These are phyloP conservation scores for Grosmannia clavigera DNA, from an alignment of 2,329 filamentous ascomycete species.

Conservation along the genomic window DNA sequence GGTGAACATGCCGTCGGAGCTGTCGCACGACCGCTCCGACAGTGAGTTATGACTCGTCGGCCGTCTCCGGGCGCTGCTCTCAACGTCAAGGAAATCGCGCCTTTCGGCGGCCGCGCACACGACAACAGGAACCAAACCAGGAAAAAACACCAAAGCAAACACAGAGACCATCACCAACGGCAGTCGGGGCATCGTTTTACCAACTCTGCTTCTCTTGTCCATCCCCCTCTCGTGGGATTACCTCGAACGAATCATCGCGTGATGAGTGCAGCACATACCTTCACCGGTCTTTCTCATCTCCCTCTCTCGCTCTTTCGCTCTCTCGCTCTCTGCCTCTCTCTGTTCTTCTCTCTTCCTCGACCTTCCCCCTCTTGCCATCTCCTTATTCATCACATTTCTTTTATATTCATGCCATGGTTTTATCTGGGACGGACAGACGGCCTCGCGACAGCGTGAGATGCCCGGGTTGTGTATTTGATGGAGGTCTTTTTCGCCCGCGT, in stretches of 20 bases:
- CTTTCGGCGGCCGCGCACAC: not conserved
- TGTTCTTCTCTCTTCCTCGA: not conserved
- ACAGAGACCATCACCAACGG: not conserved
- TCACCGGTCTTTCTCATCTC: not conserved
- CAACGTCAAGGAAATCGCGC: not conserved
- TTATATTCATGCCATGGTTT: not conserved
- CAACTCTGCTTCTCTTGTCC: constrained; percentile 3
- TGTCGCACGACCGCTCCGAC: constrained; percentile 17
- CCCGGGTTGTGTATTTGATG: not conserved
- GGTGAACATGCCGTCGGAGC: constrained; percentile 40
- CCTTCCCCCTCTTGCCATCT: not conserved
- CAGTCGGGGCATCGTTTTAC: not conserved
- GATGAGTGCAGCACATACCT: no score
- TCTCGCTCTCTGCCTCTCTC: not conserved
- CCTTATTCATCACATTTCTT: not conserved
- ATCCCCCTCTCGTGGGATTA: constrained; percentile 9
- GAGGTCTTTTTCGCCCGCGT: not conserved
- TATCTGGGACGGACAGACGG: not conserved
- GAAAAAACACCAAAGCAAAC: not conserved
- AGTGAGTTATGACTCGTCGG: constrained; percentile 20
- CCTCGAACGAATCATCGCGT: not conserved
- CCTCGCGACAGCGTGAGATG: not conserved
- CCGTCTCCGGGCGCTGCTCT: not conserved
- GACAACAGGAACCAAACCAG: not conserved
- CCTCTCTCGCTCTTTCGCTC: not conserved